These are phyloP conservation scores for Cytospora schulzeri DNA, from an alignment of 2,329 filamentous ascomycete genomes.

Conservation along the genomic window DNA sequence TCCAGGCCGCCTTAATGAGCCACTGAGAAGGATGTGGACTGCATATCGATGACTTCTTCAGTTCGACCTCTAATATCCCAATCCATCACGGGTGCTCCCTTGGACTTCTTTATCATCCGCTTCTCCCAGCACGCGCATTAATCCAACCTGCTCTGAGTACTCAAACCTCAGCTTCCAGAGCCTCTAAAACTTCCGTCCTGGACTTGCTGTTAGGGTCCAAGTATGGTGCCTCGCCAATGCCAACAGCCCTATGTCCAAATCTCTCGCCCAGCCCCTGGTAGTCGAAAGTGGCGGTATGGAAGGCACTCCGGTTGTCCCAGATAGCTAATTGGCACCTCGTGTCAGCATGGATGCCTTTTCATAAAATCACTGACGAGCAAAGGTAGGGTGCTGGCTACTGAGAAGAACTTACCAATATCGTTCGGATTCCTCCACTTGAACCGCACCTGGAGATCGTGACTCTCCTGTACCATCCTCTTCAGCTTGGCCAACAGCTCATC, in stretches of 20 bases:
- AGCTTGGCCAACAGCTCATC: conserved; percentile 26
- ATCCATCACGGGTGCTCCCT: no score
- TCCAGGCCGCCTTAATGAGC: no score
- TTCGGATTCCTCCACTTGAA: conserved; percentile 29
- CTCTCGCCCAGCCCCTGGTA: conserved; percentile 24
- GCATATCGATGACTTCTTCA: no score
- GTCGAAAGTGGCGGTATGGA: conserved; percentile 26
- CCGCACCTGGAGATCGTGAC: conserved; percentile 26
- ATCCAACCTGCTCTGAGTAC: no score
- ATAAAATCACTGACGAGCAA: no score
- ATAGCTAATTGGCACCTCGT: conserved; percentile 9
- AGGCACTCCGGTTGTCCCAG: conserved; percentile 28
- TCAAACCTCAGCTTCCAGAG: neutral
- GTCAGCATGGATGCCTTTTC: neutral
- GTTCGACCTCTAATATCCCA: no score
- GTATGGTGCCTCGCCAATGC: conserved; percentile 26
- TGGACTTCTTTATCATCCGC: neutral
- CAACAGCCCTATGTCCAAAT: conserved; percentile 25
- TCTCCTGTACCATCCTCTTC: conserved; percentile 20
- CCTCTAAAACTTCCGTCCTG: conserved; percentile 19
- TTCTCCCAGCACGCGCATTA: no score
- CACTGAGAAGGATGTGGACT: no score
- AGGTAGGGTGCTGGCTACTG: neutral
- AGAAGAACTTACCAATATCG: conserved; percentile 22
- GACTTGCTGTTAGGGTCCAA: conserved; percentile 24